These are phyloP conservation scores for Coniochaeta prunicola DNA, from an alignment of 2,329 filamentous ascomycete genomes.

Conservation along the genomic window DNA sequence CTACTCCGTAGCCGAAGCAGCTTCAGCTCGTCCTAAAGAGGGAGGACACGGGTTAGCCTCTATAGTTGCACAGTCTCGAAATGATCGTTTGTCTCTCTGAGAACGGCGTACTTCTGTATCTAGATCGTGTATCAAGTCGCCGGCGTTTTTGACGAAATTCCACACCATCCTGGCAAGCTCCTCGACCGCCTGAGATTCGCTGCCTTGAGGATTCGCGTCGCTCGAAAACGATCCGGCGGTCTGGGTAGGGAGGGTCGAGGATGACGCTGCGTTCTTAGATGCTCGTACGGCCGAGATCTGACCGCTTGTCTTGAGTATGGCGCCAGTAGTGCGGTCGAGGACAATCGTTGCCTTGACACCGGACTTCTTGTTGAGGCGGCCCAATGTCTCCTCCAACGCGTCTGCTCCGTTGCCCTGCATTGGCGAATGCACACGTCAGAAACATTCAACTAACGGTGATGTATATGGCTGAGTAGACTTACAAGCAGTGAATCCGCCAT, in stretches of 20 bases:
- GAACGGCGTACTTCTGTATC: conserved; percentile 55
- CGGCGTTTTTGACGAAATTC: conserved; percentile 65
- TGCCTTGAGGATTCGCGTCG: conserved; percentile 30
- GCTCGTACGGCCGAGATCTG: conserved; percentile 53
- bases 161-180: conserved; percentile 72
- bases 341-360: conserved; percentile 74
- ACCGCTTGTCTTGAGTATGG: conserved; percentile 69
- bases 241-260: conserved; percentile 17
- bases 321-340: conserved; percentile 62
- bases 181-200: conserved; percentile 53
- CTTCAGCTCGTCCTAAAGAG: conserved; percentile 67
- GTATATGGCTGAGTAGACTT: background rate
- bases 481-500: conserved; percentile 14
- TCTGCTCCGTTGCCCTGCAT: conserved; percentile 43
- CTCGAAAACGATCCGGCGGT: conserved; percentile 36
- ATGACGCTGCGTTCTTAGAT: conserved; percentile 17
- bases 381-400: conserved; percentile 57
- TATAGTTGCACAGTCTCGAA: conserved; percentile 6
- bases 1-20: conserved; percentile 71
- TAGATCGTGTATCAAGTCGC: conserved; percentile 62
- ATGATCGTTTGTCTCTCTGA: conserved; percentile 1
- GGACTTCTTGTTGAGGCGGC: conserved; percentile 66
- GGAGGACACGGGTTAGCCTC: background rate
- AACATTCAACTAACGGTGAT: background rate
- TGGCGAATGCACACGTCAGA: conserved; percentile 7